A percentile compares a stretch with the other conserved stretches of the same genome.
These are phyloP conservation scores for Curvularia spicifera DNA, from an alignment of 2,329 filamentous ascomycete genomes.

Conservation along the genomic window DNA sequence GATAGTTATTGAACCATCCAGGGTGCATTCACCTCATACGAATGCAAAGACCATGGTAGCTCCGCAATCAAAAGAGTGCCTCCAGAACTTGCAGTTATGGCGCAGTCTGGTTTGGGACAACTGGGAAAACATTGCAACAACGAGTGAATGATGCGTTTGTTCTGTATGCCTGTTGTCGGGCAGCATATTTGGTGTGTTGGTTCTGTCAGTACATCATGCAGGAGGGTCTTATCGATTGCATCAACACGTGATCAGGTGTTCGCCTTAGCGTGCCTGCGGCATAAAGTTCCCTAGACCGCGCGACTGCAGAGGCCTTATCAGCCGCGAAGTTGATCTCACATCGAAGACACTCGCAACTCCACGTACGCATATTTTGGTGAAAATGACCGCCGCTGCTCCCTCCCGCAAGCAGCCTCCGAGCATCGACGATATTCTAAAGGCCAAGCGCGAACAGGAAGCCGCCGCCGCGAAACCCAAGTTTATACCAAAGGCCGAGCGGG, in stretches of 20 bases:
- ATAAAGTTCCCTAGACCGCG: slow-evolving; percentile 5
- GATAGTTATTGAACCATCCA: background rate
- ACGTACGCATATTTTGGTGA: background rate
- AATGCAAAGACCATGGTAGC: slow-evolving; percentile 1
- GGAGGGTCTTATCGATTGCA: slow-evolving; percentile 10
- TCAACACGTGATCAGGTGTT: slow-evolving; percentile 26
- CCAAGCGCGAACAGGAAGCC: slow-evolving; percentile 85
- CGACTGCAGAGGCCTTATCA: background rate
- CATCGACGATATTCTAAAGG: slow-evolving; percentile 82
- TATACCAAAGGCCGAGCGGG: slow-evolving; percentile 80
- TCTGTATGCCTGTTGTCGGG: background rate
- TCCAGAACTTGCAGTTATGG: slow-evolving; percentile 10
- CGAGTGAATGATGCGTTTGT: background rate
- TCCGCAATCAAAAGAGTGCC: slow-evolving; percentile 18
- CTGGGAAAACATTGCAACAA: no score
- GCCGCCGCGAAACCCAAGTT: slow-evolving; percentile 88
- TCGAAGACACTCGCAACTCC: background rate
- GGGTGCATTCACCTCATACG: background rate
- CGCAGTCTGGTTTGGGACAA: background rate
- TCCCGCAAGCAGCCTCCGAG: slow-evolving; percentile 66
- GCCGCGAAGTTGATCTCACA: background rate
- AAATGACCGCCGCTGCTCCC: slow-evolving; percentile 10
- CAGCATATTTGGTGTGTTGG: background rate
- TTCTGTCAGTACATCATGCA: background rate
- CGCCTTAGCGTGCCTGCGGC: slow-evolving; percentile 20